A percentile compares a stretch with the other conserved stretches of the same genome.
Evolutionary conservation across 345 rosid species (phyloP).

Genomic region (Brassica nigra): DNA sequence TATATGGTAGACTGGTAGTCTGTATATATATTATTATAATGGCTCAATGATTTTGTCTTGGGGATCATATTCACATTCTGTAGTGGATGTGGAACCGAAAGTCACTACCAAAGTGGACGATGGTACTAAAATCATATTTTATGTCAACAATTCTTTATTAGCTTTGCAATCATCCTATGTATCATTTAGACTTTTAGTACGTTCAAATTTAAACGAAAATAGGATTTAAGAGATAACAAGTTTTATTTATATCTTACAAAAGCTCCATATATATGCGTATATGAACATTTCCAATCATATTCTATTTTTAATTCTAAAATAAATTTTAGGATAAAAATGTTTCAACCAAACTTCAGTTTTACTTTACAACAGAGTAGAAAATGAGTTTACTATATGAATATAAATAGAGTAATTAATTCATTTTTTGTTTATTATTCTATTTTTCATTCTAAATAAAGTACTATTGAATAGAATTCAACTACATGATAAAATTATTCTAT

Average conservation of each 20-base stretch:
- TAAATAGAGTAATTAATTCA: no score
- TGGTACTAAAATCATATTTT: slow-evolving; percentile 2
- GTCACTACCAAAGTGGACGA: slow-evolving; percentile 24
- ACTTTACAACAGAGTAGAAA: no score
- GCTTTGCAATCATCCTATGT: slow-evolving; percentile 2
- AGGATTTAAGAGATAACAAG: neutral
- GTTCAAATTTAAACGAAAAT: neutral
- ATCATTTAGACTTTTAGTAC: neutral
- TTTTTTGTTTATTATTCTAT: no score
- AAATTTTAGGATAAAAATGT: no score
- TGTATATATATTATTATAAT: neutral
- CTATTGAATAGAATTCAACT: no score
- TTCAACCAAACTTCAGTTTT: no score
- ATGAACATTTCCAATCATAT: no score
- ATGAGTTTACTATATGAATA: no score
- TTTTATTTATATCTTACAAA: neutral
- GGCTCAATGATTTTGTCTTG: slow-evolving; percentile 20
- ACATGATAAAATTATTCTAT: no score
- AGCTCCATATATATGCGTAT: neutral
- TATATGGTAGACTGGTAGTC: neutral
- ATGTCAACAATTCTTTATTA: neutral
- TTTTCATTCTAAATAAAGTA: no score
- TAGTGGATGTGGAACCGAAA: slow-evolving; percentile 16
- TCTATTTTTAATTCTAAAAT: no score
- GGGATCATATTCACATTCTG: slow-evolving; percentile 10